A percentile compares a stretch with the other conserved stretches of the same genome.
These are phyloP conservation scores for Spizellomyces punctatus DNA, from an alignment of 192 early-diverging fungal genomes.

Conservation along the genomic window DNA sequence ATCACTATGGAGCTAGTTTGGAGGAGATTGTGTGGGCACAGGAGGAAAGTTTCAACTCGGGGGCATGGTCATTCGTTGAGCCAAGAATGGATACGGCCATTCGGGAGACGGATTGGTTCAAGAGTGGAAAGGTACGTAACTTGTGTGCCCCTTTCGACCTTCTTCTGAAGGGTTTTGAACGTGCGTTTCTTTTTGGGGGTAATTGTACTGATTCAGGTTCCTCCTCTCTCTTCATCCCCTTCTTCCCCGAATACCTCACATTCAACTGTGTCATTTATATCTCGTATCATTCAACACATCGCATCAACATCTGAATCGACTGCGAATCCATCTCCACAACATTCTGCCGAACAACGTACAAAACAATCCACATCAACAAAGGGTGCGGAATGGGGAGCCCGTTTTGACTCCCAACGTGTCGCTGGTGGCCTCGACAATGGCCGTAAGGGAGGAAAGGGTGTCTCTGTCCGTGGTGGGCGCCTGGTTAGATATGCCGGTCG, in stretches of 20 bases:
- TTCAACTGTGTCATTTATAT: too few species aligned
- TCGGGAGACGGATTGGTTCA: conserved; percentile 68
- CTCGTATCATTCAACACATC: background rate
- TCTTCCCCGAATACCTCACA: background rate
- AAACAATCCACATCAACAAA: conserved; percentile 20
- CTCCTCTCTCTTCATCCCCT: conserved; percentile 13
- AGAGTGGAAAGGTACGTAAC: conserved; percentile 60
- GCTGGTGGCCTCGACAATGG: conserved; percentile 54
- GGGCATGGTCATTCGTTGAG: conserved; percentile 86
- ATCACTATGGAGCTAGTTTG: conserved; percentile 80
- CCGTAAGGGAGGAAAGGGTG: conserved; percentile 29
- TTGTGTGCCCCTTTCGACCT: conserved; percentile 2
- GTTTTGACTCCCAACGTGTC: conserved; percentile 28
- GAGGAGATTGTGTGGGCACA: conserved; percentile 93
- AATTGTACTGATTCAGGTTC: conserved; percentile 16
- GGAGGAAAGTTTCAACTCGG: conserved; percentile 95
- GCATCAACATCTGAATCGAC: conserved; percentile 3
- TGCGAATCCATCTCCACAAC: conserved; percentile 9
- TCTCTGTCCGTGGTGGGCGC: conserved; percentile 48
- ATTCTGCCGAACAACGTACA: background rate
- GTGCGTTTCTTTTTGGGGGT: background rate
- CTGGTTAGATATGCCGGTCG: conserved; percentile 80
- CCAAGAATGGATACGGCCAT: conserved; percentile 84
- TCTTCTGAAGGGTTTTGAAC: conserved; percentile 1
- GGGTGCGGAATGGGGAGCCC: conserved; percentile 42